Percentiles rank a stretch among this genome's conserved stretches.
These are phyloP conservation scores for Fraxinus baroniana DNA, from an alignment of 305 asterid genomes.

Conservation along the genomic window DNA sequence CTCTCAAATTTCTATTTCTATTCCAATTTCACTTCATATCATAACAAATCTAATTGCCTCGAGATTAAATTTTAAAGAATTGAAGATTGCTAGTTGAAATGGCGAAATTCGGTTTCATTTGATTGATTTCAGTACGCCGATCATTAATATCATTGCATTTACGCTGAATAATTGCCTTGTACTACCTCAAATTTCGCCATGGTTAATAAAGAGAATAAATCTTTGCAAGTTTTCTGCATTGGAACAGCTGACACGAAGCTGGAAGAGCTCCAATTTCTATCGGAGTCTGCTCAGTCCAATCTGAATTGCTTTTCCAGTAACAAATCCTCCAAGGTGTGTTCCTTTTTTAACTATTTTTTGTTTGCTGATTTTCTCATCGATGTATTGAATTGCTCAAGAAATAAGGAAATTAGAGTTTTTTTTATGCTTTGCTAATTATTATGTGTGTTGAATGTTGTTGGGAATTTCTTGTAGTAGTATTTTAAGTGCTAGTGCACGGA, in stretches of 20 bases:
- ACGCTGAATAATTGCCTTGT: neutral
- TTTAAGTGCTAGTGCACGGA: neutral
- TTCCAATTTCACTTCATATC: neutral
- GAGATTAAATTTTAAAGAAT: neutral
- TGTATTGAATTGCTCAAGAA: neutral
- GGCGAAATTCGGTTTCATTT: neutral
- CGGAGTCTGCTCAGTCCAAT: slow-evolving; percentile 51
- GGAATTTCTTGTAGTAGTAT: neutral
- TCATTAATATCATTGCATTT: neutral
- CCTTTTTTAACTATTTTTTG: neutral
- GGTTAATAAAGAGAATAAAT: neutral
- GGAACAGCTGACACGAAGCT: slow-evolving; percentile 94
- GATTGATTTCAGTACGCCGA: neutral
- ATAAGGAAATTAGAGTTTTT: neutral
- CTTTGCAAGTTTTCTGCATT: slow-evolving; percentile 57
- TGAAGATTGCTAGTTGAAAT: neutral
- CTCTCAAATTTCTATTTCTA: neutral
- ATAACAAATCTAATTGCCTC: neutral
- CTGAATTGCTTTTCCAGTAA: slow-evolving; percentile 47
- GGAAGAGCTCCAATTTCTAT: slow-evolving; percentile 68
- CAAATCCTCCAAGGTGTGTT: slow-evolving; percentile 55
- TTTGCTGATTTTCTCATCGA: neutral
- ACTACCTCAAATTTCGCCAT: neutral
- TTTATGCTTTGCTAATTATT: neutral
- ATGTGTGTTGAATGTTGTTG: neutral